Evolutionary conservation across 2,329 filamentous ascomycete species (phyloP).

Genomic region (Ceratocystis albifundus): DNA sequence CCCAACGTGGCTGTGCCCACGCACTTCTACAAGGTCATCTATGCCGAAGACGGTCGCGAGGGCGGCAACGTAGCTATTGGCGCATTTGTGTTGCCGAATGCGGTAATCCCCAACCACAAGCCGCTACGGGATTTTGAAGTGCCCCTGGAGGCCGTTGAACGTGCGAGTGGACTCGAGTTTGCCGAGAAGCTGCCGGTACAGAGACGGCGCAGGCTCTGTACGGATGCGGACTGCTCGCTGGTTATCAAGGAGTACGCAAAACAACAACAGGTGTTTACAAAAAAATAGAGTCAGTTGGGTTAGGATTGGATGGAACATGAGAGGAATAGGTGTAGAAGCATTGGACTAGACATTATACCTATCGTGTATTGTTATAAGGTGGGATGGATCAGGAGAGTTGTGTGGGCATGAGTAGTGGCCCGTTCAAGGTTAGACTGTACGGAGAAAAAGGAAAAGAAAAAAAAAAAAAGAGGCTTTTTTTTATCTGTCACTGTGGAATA

Average conservation of each 20-base stretch:
- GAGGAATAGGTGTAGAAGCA: neutral
- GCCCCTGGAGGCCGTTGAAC: conserved; percentile 81
- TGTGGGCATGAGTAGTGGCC: neutral
- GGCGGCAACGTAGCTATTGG: conserved; percentile 73
- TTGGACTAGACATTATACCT: conserved; percentile 4
- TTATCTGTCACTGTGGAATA: too few relatives aligned
- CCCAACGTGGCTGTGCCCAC: conserved; percentile 93
- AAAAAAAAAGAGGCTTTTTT: too few relatives aligned
- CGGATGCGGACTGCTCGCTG: conserved; percentile 73
- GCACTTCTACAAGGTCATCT: conserved; percentile 99
- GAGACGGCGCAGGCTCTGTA: conserved; percentile 68
- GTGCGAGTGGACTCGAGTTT: conserved; percentile 86
- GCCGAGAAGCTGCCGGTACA: conserved; percentile 62
- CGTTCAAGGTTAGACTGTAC: too few relatives aligned
- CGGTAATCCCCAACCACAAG: conserved; percentile 74
- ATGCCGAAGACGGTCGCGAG: conserved; percentile 67
- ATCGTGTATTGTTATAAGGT: conserved; percentile 1
- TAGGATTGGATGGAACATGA: neutral
- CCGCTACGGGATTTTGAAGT: conserved; percentile 88
- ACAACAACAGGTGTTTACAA: conserved; percentile 47
- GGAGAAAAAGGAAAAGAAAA: too few relatives aligned
- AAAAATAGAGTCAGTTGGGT: conserved; percentile 26
- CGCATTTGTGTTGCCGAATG: conserved; percentile 92
- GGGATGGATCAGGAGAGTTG: neutral
- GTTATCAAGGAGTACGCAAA: conserved; percentile 68